Evolutionary conservation across 176 grass and related monocot species (phyloP), one percentile per base, ranked within the genome.

Genomic region (Juncus effusus): DNA sequence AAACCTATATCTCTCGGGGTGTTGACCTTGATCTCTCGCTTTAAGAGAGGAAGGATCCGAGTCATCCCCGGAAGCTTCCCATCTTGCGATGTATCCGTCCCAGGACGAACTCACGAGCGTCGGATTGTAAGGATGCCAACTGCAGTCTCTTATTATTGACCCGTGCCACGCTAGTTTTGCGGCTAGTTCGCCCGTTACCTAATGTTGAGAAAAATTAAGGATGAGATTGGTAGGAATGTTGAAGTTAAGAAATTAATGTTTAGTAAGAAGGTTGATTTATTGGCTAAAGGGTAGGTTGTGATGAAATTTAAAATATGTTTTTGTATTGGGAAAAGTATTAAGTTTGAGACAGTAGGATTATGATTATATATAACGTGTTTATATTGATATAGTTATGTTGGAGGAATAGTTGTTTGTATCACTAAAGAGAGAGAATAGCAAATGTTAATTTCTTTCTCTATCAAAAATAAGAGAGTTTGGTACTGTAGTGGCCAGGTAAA

Each of bases 131-230:
- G 92, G 92, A 65, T 96, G 92, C 92, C 92, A 96, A 67, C 79
- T 83, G 44, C 92, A 96, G 67, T 96, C 92, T 81, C 92, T 88
- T 53, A 96, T 85, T 66, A 83, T 81, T 0, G 74, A 78, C 7
- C 42, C 50, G 8, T 96, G 92, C 92, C 85, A 83, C 0, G 55
- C 77, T n/a, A 91, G 85, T 70, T 37, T 91, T 65, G 86, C 64
- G 0, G 78, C 74, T 13, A 65, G 70, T 52, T 67, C 41, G 44
- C 92, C 92, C 0, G 61, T 88, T 61, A 91, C 63, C 92, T 96
- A 63, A 36, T 75, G 13, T 28, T 28, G 0, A 28, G 19, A 28
- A 28, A 28, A 28, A 8, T 14, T 62, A 12, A 72, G 6, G 47
- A 70, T 11, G 44, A 36, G 57, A 4, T 38, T 69, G 12, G 0